Base-by-base conservation (phyloP, 352 stramenopile genomes). In the Phytophthora hybrid region DNA sequence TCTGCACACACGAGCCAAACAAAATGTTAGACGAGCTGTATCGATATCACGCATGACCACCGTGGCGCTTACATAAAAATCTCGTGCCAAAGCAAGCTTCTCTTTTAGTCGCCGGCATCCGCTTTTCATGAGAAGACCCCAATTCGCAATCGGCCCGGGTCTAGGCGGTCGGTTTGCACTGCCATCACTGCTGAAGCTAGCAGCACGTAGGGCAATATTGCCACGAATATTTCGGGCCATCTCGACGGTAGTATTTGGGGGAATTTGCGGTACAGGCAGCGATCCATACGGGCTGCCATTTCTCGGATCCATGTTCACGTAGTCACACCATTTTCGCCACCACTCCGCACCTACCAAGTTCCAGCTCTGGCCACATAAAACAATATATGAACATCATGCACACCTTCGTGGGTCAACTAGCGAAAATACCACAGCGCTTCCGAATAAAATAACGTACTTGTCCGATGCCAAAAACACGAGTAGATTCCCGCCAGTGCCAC, bases 321-420 rank as follows among this genome's bases (percentile, higher is more conserved):
- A 95, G 41, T 89, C 79, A 44, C 87, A 95, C 90, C 88, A 97
- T 54, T 91, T 85, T 19, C 82, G 78, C 90, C 88, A 97, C 88
- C 90, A 95, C 47, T 80, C 81, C 4, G 84, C 79, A 8, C 83
- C 89, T 18, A 96, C 63, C 32, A 95, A 75, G 32, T 95, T 90
- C 87, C 88, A 97, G 6, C 65, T 84, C 84, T 96, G 76, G 2
- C 11, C 19, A 65, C 14, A 77, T 21, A 66, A 41, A 53, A 63
- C 32, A 58, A 14, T 53, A 68, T 47, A 9, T 29, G 18, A 71
- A 65, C 7, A 79, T 37, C 61, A 13, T 26, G 66, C 32, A 69
- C 19, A 55, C 18, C 60, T 80, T 54, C 61, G 55, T 80, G 59
- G 60, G 71, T 75, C 67, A 79, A 81, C 59, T 61, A 74, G 59